A percentile compares a stretch with the other conserved stretches of the same genome.
Evolutionary conservation across 2,329 filamentous ascomycete genomes (phyloP).

Genomic region (Fusarium redolens): DNA sequence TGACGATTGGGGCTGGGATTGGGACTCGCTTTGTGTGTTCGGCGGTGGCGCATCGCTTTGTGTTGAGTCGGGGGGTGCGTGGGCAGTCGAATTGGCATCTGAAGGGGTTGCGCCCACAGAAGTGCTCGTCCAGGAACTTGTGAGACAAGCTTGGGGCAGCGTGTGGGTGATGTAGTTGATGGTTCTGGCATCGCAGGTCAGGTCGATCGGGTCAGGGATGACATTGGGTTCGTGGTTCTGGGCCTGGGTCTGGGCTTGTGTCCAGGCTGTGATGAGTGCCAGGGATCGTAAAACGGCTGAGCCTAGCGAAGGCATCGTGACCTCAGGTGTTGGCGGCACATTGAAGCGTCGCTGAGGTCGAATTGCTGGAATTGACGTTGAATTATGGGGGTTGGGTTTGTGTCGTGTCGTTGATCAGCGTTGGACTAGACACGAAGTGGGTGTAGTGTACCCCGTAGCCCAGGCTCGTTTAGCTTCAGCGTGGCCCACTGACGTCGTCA

Average conservation of each 20-base stretch:
- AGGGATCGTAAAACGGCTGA: constrained; percentile 15
- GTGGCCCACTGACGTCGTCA: constrained; percentile 8
- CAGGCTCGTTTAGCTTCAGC: constrained; percentile 12
- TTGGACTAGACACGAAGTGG: constrained; percentile 20
- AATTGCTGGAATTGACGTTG: neutral
- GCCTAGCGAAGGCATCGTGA: constrained; percentile 38
- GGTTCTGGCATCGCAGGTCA: constrained; percentile 65
- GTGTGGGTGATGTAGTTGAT: constrained; percentile 87
- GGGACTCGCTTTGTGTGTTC: constrained; percentile 12
- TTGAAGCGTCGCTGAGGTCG: constrained; percentile 22
- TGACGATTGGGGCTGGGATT: constrained; percentile 6
- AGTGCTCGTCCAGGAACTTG: constrained; percentile 65
- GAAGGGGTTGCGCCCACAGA: constrained; percentile 52
- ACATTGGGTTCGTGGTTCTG: constrained; percentile 5
- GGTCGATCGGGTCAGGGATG: constrained; percentile 11
- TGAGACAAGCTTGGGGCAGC: constrained; percentile 79
- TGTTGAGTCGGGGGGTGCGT: neutral
- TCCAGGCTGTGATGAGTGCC: constrained; percentile 19
- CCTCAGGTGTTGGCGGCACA: constrained; percentile 21
- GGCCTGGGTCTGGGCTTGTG: constrained; percentile 9
- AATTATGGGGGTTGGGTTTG: constrained; percentile 18
- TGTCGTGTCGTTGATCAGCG: constrained; percentile 22
- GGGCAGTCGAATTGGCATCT: constrained; percentile 11
- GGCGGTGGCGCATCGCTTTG: constrained; percentile 11
- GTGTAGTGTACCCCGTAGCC: neutral